phyloP scores from a whole-genome alignment of 805 yeast species.

The Candida ovalis region DNA sequence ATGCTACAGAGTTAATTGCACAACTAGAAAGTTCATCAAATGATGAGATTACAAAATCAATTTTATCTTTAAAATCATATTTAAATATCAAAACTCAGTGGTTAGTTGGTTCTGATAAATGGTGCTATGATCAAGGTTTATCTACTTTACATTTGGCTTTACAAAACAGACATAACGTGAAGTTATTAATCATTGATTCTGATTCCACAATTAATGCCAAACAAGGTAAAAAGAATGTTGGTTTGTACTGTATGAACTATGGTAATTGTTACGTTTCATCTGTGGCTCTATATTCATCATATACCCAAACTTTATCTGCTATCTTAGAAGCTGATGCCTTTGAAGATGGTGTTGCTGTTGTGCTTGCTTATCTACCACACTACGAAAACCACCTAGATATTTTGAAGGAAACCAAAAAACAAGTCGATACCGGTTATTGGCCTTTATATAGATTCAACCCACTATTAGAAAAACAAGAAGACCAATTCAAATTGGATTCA shows the following conservation, averaged over 20 bases:
- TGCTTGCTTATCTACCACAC: conserved; percentile 88
- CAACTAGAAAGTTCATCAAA: conserved; percentile 33
- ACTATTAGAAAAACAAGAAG: conserved; percentile 38
- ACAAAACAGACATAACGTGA: conserved; percentile 64
- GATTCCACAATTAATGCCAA: conserved; percentile 56
- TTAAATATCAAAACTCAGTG: conserved; percentile 57
- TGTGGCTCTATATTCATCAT: conserved; percentile 88
- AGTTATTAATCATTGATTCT: conserved; percentile 82
- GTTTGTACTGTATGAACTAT: conserved; percentile 91
- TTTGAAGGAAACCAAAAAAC: conserved; percentile 79
- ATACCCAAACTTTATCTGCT: conserved; percentile 88
- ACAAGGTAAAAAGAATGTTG: conserved; percentile 84
- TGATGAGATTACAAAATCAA: conserved; percentile 27
- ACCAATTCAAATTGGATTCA: conserved; percentile 79
- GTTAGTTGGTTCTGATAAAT: conserved; percentile 91
- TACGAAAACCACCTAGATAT: conserved; percentile 66
- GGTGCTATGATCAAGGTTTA: conserved; percentile 91
- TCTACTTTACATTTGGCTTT: conserved; percentile 88
- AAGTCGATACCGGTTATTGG: conserved; percentile 95
- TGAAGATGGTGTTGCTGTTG: conserved; percentile 79
- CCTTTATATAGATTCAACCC: conserved; percentile 90
- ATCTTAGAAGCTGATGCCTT: conserved; percentile 84
- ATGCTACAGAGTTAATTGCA: conserved; percentile 28
- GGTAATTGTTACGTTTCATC: conserved; percentile 90
- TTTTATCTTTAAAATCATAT: conserved; percentile 44